A percentile compares a stretch with the other conserved stretches of the same genome.
These are phyloP conservation scores for Talaromyces verruculosus DNA, from an alignment of 2,329 filamentous ascomycete genomes.

Conservation along the genomic window DNA sequence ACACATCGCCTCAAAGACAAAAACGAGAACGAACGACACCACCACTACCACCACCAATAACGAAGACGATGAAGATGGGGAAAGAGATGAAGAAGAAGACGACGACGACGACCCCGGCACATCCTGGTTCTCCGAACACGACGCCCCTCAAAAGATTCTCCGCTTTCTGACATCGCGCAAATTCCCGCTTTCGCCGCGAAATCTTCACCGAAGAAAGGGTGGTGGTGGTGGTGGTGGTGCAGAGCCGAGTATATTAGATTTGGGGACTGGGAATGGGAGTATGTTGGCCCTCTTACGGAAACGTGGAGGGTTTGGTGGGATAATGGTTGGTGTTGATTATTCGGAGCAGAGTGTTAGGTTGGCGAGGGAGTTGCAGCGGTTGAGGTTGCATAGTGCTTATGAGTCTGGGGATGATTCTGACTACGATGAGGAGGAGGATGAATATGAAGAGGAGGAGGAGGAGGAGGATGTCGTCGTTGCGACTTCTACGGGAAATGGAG, in stretches of 20 bases:
- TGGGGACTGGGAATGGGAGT: constrained; percentile 92
- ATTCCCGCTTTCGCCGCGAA: constrained; percentile 45
- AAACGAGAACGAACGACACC: neutral
- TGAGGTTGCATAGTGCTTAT: constrained; percentile 38
- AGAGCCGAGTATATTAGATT: constrained; percentile 66
- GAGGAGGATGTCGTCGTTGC: constrained; percentile 29
- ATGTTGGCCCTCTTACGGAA: constrained; percentile 79
- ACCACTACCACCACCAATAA: neutral
- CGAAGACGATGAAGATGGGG: constrained; percentile 60
- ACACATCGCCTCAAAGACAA: constrained; percentile 36
- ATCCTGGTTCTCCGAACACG: constrained; percentile 93
- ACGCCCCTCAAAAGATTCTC: constrained; percentile 79
- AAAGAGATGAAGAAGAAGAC: constrained; percentile 66
- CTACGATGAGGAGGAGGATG: constrained; percentile 27
- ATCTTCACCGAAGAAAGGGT: constrained; percentile 18
- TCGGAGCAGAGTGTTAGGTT: constrained; percentile 71
- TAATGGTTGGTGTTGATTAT: constrained; percentile 87
- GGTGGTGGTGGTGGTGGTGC: neutral
- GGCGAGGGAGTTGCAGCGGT: constrained; percentile 61
- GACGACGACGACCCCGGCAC: constrained; percentile 77
- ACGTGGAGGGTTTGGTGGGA: constrained; percentile 62
- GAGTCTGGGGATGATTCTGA: constrained; percentile 25
- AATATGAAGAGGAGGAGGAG: constrained; percentile 48
- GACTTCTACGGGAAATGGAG: neutral
- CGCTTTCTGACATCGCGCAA: constrained; percentile 60